A percentile compares a stretch with the other conserved stretches of the same genome.
These are phyloP conservation scores for Yarrowia deformans DNA, from an alignment of 805 yeast genomes.

Conservation along the genomic window DNA sequence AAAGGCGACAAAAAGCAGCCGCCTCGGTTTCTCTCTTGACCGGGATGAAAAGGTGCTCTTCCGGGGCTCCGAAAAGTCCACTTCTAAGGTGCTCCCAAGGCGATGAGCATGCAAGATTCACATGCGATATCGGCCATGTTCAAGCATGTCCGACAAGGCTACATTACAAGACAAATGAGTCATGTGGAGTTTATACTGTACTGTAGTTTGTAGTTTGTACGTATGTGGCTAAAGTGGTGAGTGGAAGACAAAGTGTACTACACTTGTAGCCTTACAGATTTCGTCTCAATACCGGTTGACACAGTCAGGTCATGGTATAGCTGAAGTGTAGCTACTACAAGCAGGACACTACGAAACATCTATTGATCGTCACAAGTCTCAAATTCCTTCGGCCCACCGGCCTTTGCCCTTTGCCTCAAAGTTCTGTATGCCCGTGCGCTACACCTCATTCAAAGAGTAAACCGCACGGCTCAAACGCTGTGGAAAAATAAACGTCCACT, in stretches of 20 bases:
- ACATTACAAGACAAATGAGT: neutral
- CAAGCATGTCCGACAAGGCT: neutral
- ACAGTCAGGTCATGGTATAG: too few species aligned
- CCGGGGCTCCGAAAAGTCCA: neutral
- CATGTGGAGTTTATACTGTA: neutral
- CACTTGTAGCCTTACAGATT: too few species aligned
- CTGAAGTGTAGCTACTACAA: too few species aligned
- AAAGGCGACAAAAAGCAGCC: neutral
- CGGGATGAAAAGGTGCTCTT: neutral
- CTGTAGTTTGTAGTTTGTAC: too few species aligned
- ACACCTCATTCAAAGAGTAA: neutral
- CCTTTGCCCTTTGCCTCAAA: neutral
- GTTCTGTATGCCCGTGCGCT: slow-evolving; percentile 14
- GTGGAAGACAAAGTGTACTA: too few species aligned
- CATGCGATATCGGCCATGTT: neutral
- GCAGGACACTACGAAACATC: too few species aligned
- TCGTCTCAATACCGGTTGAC: too few species aligned
- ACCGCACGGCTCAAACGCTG: neutral
- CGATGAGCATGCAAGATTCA: slow-evolving; percentile 14
- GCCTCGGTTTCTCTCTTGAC: neutral
- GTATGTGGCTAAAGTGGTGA: too few species aligned
- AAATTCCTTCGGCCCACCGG: too few species aligned
- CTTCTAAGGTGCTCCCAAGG: neutral
- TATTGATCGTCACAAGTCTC: too few species aligned
- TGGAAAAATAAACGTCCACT: neutral